A percentile compares a stretch with the other conserved stretches of the same genome.
phyloP scores from a whole-genome alignment of 208 protist species.

The Trichomonas tenax region DNA sequence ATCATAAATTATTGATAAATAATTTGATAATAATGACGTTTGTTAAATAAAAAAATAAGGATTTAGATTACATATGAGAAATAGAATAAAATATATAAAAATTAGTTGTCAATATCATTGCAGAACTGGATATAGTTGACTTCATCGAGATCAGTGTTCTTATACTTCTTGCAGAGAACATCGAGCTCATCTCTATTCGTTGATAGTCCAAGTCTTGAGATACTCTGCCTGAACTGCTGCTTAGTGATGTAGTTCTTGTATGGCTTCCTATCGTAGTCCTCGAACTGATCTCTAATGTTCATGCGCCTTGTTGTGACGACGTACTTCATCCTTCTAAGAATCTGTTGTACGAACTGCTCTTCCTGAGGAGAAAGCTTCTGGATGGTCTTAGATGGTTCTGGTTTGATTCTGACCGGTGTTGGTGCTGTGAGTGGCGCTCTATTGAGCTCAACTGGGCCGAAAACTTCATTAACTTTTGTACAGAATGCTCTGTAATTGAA shows the following conservation, averaged over 20 bases:
- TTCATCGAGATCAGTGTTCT: neutral
- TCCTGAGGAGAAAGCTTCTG: neutral
- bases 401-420: neutral
- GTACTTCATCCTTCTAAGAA: neutral
- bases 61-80: neutral
- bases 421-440: neutral
- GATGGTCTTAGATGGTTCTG: neutral
- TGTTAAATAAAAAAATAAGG: neutral
- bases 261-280: neutral
- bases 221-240: neutral
- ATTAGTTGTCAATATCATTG: neutral
- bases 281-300: constrained; percentile 4
- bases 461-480: neutral
- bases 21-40: too few relatives aligned
- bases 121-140: neutral
- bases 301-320: neutral
- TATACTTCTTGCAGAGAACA: neutral
- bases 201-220: neutral
- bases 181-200: neutral
- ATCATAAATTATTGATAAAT: too few relatives aligned
- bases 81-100: neutral
- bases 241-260: neutral
- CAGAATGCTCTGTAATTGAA: neutral
- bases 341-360: neutral
- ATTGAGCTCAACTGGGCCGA: neutral